Percentiles rank a stretch among this genome's conserved stretches.
These are phyloP conservation scores for Ophiostoma perfectum DNA, from an alignment of 2,329 filamentous ascomycete genomes.

Conservation along the genomic window DNA sequence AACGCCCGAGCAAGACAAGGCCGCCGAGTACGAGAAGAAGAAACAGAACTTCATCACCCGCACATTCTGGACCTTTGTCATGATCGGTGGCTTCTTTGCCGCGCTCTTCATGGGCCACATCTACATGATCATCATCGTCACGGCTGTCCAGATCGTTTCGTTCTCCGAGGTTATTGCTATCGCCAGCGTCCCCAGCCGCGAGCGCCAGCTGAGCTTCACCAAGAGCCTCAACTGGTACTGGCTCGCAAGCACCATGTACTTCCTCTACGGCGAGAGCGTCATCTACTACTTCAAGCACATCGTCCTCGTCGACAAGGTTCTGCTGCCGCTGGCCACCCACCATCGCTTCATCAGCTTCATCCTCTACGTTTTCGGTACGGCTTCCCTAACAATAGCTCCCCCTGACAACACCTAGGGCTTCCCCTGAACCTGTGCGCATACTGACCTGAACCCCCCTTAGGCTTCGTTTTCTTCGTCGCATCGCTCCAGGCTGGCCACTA, in stretches of 20 bases:
- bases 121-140: conserved; percentile 91
- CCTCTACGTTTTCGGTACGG: conserved; percentile 86
- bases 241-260: conserved; percentile 98
- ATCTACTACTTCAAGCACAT: conserved; percentile 99
- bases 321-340: conserved; percentile 90
- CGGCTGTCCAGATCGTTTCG: conserved; percentile 88
- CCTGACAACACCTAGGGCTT: not conserved
- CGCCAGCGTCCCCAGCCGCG: conserved; percentile 85
- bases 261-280: conserved; percentile 95
- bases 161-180: conserved; percentile 99
- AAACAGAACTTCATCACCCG: conserved; percentile 96
- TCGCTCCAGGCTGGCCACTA: conserved; percentile 94
- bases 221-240: conserved; percentile 99
- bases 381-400: not conserved
- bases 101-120: conserved; percentile 94
- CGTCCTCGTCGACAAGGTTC: conserved; percentile 84
- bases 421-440: too few species aligned
- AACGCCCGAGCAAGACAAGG: conserved; percentile 38
- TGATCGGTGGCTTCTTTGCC: conserved; percentile 90
- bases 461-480: conserved; percentile 96
- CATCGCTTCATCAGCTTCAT: conserved; percentile 98
- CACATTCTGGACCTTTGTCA: conserved; percentile 96
- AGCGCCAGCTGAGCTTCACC: conserved; percentile 84
- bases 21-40: conserved; percentile 89
- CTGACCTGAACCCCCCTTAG: conserved; percentile 40